Percentiles rank a stretch among this genome's conserved stretches.
Evolutionary conservation across 306 rosid species (phyloP).

Genomic region (Acmispon strigosus): DNA sequence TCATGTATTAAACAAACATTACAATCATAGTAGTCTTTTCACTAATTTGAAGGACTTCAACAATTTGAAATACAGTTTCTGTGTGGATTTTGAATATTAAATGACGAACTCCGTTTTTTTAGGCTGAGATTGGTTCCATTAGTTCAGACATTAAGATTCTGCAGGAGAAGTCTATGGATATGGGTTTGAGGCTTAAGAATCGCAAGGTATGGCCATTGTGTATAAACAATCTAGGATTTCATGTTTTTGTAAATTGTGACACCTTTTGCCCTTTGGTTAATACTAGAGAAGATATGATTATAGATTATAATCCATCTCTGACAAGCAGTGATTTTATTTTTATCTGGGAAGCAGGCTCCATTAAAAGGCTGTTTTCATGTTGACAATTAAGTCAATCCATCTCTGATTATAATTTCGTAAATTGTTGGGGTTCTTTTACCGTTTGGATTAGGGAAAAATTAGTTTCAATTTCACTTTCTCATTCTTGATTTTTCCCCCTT

Average conservation of each 20-base stretch:
- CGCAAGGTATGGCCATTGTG: constrained; percentile 69
- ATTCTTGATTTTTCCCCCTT: not conserved
- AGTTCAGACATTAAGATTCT: constrained; percentile 96
- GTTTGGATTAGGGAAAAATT: not conserved
- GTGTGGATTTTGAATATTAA: constrained; percentile 2
- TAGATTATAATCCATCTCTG: no score
- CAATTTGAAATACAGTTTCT: not conserved
- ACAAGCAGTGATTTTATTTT: not conserved
- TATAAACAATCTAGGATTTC: not conserved
- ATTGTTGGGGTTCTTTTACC: not conserved
- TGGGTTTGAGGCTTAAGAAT: constrained; percentile 94
- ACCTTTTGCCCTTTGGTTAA: not conserved
- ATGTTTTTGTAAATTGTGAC: not conserved
- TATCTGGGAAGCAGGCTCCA: not conserved
- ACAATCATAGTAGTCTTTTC: not conserved
- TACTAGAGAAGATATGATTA: not conserved
- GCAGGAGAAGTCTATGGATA: constrained; percentile 98
- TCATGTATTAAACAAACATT: not conserved
- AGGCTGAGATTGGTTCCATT: constrained; percentile 95
- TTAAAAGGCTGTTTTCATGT: constrained; percentile 4
- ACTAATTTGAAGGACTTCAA: constrained; percentile 4
- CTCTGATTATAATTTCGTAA: not conserved
- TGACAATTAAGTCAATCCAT: not conserved
- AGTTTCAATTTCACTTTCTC: not conserved
- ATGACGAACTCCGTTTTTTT: constrained; percentile 24